Conservation (phyloP, 2,329 filamentous ascomycete species). For the Fusarium sp. region DNA sequence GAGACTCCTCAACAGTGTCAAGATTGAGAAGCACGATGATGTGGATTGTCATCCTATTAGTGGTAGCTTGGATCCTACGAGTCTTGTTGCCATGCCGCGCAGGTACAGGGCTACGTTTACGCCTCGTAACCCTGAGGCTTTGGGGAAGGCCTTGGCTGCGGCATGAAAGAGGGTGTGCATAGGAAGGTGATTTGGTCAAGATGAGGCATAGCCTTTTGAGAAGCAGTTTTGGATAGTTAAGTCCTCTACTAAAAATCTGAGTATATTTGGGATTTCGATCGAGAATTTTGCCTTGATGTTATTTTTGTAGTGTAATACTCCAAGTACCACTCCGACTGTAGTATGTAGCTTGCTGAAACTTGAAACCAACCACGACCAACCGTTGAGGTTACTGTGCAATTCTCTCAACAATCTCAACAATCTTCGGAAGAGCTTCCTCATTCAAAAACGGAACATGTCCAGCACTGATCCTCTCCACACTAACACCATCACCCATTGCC, state of each 20-base stretch:
- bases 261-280: too few relatives aligned
- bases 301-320: too few relatives aligned
- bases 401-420: conserved; percentile 10
- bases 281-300: too few relatives aligned
- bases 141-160: conserved; percentile 33
- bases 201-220: too few relatives aligned
- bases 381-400: neutral
- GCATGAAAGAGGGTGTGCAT: neutral
- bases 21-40: conserved; percentile 66
- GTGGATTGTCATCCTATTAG: conserved; percentile 70
- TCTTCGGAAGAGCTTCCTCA: neutral
- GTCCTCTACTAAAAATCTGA: too few relatives aligned
- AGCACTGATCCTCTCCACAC: neutral
- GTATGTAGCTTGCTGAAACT: too few relatives aligned
- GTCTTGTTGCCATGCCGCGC: conserved; percentile 71
- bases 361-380: too few relatives aligned
- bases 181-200: too few relatives aligned
- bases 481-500: neutral
- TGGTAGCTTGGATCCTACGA: conserved; percentile 72
- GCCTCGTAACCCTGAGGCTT: conserved; percentile 56
- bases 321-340: too few relatives aligned
- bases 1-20: conserved; percentile 72
- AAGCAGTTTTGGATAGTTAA: too few relatives aligned
- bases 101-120: conserved; percentile 71
- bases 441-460: conserved; percentile 16